Conservation (phyloP, 345 rosid genomes). For the Eucalyptus tenuipes region DNA sequence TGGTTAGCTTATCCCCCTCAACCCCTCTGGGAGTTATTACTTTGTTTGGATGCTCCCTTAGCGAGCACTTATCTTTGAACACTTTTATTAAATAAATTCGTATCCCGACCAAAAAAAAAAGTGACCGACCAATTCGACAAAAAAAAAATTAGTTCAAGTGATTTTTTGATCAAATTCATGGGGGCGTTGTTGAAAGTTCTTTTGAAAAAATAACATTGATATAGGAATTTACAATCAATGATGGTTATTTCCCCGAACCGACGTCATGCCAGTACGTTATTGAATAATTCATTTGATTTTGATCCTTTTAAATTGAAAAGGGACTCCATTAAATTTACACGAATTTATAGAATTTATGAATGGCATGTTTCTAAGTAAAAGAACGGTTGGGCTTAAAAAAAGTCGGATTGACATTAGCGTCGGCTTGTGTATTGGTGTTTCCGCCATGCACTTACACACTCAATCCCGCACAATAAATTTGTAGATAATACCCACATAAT, state of each 20-base stretch:
- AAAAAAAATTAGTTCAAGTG: too few relatives aligned
- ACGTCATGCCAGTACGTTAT: neutral
- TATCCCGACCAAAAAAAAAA: too few relatives aligned
- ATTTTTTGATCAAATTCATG: neutral
- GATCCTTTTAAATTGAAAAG: neutral
- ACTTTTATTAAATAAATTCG: too few relatives aligned
- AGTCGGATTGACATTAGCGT: neutral
- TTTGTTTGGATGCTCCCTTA: too few relatives aligned
- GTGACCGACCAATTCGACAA: too few relatives aligned
- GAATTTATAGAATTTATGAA: neutral
- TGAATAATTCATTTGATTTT: neutral
- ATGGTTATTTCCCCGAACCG: fast-evolving
- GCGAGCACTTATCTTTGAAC: too few relatives aligned
- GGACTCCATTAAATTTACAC: neutral
- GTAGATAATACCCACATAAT: neutral
- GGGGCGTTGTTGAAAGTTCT: neutral
- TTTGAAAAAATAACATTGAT: neutral
- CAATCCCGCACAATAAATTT: neutral
- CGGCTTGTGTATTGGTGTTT: neutral
- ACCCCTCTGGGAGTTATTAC: too few relatives aligned
- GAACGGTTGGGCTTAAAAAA: neutral
- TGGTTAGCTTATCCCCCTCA: too few relatives aligned
- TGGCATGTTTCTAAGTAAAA: neutral
- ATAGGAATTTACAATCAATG: neutral
- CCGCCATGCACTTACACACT: fast-evolving